These are phyloP conservation scores for Sporothrix curviconia DNA, from an alignment of 2,329 filamentous ascomycete genomes.

Conservation along the genomic window DNA sequence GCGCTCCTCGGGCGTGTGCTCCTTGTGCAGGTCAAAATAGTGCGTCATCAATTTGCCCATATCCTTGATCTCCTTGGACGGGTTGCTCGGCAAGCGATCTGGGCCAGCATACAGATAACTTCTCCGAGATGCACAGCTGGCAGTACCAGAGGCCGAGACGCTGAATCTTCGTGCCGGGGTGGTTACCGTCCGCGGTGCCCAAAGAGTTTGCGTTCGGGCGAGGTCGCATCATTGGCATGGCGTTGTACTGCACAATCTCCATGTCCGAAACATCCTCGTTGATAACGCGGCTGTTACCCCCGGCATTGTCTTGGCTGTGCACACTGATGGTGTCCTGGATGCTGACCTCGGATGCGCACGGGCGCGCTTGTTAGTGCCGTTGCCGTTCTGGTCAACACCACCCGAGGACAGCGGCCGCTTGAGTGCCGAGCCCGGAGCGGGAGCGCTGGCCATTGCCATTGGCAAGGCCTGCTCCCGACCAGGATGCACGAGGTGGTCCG, in stretches of 20 bases:
- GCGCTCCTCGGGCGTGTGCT: constrained; percentile 36
- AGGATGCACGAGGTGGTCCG: background rate
- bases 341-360: constrained; percentile 14
- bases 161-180: constrained; percentile 25
- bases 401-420: background rate
- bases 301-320: constrained; percentile 1
- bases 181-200: constrained; percentile 16
- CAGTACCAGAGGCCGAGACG: constrained; percentile 43
- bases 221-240: background rate
- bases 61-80: constrained; percentile 43
- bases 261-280: background rate
- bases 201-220: constrained; percentile 12
- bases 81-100: constrained; percentile 36
- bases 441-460: background rate
- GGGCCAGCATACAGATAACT: constrained; percentile 36
- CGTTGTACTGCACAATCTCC: constrained; percentile 5
- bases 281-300: background rate
- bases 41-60: constrained; percentile 42
- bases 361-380: constrained; percentile 1
- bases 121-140: constrained; percentile 36
- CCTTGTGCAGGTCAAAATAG: constrained; percentile 40
- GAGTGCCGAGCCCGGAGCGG: too few species aligned
- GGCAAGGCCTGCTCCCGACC: background rate
- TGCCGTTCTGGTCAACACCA: background rate
- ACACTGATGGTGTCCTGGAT: constrained; percentile 16